These are phyloP conservation scores for Pogostemon cablin DNA, from an alignment of 257 asterid species.

Conservation along the genomic window DNA sequence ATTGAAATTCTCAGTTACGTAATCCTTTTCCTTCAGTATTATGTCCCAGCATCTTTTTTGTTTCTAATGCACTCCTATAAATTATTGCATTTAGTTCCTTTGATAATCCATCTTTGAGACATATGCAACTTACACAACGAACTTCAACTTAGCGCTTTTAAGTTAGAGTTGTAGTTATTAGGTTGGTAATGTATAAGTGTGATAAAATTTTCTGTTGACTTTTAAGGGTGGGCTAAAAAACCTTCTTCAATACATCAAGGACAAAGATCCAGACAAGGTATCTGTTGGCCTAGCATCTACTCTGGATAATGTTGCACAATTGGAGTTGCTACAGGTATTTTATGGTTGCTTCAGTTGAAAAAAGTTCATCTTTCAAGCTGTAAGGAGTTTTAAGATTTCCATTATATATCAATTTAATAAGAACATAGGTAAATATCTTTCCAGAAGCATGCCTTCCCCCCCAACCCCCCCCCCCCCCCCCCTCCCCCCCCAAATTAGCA, in stretches of 20 bases:
- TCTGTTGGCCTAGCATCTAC: conserved; percentile 84
- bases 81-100: not conserved
- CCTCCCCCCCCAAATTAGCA: conserved; percentile 30
- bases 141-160: not conserved
- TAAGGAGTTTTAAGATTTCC: not conserved
- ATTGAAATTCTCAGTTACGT: not conserved
- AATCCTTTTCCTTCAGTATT: not conserved
- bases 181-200: conserved; percentile 12
- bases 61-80: not conserved
- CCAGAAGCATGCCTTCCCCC: conserved; percentile 13
- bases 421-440: conserved; percentile 10
- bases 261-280: conserved; percentile 81
- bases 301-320: conserved; percentile 74
- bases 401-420: not conserved
- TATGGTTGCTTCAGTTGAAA: conserved; percentile 22
- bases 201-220: conserved; percentile 27
- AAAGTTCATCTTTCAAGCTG: conserved; percentile 15
- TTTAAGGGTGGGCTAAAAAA: conserved; percentile 82
- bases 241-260: conserved; percentile 71
- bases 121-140: not conserved
- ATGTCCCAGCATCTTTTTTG: conserved; percentile 5
- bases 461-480: too few relatives aligned
- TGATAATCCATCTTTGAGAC: conserved; percentile 14
- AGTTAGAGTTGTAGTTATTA: conserved; percentile 3
- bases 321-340: conserved; percentile 92